Evolutionary conservation across 768 basidiomycete species (phyloP), one percentile per base, ranked within the genome.

Genomic region (Flagelloscypha sp.): DNA sequence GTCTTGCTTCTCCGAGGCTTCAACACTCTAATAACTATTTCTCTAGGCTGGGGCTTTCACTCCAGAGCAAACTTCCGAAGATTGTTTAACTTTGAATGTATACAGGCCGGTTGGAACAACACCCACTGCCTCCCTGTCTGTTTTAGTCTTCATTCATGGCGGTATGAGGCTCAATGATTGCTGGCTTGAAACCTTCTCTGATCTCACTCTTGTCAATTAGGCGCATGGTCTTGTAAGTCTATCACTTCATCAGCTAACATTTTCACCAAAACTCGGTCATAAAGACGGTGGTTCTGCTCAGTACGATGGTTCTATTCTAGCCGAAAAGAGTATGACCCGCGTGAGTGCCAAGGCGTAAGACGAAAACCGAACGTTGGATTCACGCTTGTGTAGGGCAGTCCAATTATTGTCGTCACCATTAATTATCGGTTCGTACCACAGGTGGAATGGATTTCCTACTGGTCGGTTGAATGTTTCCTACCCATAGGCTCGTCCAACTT

Each of bases 401-500:
- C 73, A 11, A 38, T 73, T 36, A 57, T 65, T 13, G 62, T 57
- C 35, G 63, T 65, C 25, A 61, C 53, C 33, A 58, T 53, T 44
- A 61, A 63, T 34, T 63, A 65, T 35, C 55, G n/a, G n/a, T n/a
- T n/a, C n/a, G n/a, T n/a, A n/a, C n/a, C n/a, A n/a, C n/a, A n/a
- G n/a, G n/a, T n/a, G n/a, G n/a, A n/a, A n/a, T n/a, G n/a, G n/a
- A n/a, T n/a, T n/a, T n/a, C n/a, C n/a, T n/a, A n/a, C n/a, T n/a
- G n/a, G n/a, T n/a, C n/a, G n/a, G n/a, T n/a, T n/a, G n/a, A n/a
- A n/a, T n/a, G n/a, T n/a, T n/a, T n/a, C n/a, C n/a, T n/a, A n/a
- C n/a, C 46, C 74, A 76, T 44, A 54, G 74, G 24, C 45, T 74
- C 11, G 66, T 65, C 5, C 61, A 66, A 4, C 58, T 73, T 10